phyloP scores from a whole-genome alignment of 2,329 filamentous ascomycete genomes.

The Monosporascus cannonballus region DNA sequence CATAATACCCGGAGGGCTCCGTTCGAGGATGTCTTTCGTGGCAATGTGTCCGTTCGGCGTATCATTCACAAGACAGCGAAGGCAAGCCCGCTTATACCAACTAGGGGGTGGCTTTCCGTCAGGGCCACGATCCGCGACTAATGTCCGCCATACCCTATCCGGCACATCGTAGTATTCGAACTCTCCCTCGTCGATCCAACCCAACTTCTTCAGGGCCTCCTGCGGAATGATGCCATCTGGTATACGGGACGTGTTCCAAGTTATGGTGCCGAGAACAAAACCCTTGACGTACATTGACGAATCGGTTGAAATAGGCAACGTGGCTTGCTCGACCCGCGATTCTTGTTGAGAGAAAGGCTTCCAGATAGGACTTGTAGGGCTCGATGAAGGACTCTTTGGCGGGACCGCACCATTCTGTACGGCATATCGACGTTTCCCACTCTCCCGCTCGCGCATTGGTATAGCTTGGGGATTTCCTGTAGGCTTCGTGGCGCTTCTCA shows the following conservation, averaged over 20 bases:
- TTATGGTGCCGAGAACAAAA: neutral
- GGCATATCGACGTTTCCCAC: no score
- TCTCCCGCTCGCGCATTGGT: no score
- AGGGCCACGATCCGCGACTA: conserved; percentile 8
- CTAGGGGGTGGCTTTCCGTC: conserved; percentile 4
- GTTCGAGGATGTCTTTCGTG: conserved; percentile 3
- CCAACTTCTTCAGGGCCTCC: neutral
- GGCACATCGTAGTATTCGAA: conserved; percentile 4
- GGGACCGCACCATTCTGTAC: no score
- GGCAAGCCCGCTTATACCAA: conserved; percentile 8
- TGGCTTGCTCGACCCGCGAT: no score
- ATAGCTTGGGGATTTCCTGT: no score
- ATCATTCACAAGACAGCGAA: conserved; percentile 1
- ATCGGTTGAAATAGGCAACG: no score
- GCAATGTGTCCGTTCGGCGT: neutral
- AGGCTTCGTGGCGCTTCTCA: no score
- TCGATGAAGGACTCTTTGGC: no score
- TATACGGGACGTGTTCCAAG: conserved; percentile 1
- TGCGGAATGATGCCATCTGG: conserved; percentile 3
- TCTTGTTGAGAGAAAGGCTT: no score
- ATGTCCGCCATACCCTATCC: conserved; percentile 8
- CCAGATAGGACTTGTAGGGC: no score
- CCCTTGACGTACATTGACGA: neutral
- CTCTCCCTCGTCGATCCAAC: neutral
- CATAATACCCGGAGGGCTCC: conserved; percentile 1